These are phyloP conservation scores for Pseudogymnoascus pannorum DNA, from an alignment of 2,329 filamentous ascomycete genomes.

Conservation along the genomic window DNA sequence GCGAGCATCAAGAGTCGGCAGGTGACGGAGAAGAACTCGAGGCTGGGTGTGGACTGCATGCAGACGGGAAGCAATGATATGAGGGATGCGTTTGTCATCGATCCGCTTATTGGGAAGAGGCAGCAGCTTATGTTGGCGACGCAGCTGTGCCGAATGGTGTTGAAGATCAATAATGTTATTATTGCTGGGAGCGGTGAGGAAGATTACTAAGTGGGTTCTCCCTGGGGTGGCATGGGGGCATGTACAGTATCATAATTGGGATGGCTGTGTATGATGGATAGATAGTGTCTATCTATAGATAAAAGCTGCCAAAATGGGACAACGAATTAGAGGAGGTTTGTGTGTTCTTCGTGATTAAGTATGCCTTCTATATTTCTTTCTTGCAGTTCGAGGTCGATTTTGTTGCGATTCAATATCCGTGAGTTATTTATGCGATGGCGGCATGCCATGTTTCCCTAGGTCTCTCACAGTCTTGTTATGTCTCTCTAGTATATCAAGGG, in stretches of 20 bases:
- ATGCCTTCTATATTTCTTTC: neutral
- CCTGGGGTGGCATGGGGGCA: neutral
- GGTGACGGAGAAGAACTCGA: conserved; percentile 73
- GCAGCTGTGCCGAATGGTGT: conserved; percentile 94
- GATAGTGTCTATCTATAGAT: conserved; percentile 11
- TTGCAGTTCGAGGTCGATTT: neutral
- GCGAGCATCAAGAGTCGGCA: conserved; percentile 95
- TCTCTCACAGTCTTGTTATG: neutral
- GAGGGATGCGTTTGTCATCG: conserved; percentile 96
- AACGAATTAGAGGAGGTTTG: conserved; percentile 5
- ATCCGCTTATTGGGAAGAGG: conserved; percentile 95
- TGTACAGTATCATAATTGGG: conserved; percentile 10
- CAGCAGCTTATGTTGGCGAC: conserved; percentile 95
- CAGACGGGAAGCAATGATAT: conserved; percentile 90
- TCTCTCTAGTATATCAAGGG: too few species aligned
- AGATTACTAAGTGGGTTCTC: conserved; percentile 56
- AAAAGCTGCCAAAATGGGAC: conserved; percentile 8
- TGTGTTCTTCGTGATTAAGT: neutral
- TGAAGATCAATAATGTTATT: conserved; percentile 97
- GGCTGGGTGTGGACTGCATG: conserved; percentile 97
- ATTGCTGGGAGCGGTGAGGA: conserved; percentile 80
- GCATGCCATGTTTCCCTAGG: neutral
- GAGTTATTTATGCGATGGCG: neutral
- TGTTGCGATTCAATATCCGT: neutral
- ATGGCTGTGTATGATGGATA: conserved; percentile 9